phyloP scores from a whole-genome alignment of 805 yeast genomes.

The Yamadazyma tumulicola region DNA sequence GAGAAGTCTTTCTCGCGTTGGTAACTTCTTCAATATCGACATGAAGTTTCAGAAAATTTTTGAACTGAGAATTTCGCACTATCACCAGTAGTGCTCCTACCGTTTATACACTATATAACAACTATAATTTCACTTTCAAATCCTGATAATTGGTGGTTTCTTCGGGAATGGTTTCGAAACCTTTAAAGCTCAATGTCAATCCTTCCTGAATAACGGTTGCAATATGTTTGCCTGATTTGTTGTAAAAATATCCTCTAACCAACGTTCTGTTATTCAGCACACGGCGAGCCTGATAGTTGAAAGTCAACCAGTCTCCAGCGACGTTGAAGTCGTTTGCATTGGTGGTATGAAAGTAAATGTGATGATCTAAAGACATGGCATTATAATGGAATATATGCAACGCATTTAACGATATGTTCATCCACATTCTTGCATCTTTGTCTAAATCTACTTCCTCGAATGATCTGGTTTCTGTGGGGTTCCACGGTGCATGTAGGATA shows the following conservation, averaged over 20 bases:
- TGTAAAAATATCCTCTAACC: slow-evolving; percentile 35
- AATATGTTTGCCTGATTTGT: slow-evolving; percentile 26
- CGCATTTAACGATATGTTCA: slow-evolving; percentile 29
- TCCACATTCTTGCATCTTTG: slow-evolving; percentile 28
- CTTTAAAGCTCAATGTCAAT: slow-evolving; percentile 28
- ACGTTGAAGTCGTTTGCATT: slow-evolving; percentile 26
- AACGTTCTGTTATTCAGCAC: slow-evolving; percentile 33
- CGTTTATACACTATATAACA: neutral
- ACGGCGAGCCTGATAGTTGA: slow-evolving; percentile 33
- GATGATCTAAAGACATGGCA: slow-evolving; percentile 46
- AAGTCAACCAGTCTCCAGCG: slow-evolving; percentile 34
- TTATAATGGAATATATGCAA: slow-evolving; percentile 38
- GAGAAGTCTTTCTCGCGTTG: slow-evolving; percentile 46
- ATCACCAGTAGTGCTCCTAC: slow-evolving; percentile 1
- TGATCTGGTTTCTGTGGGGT: slow-evolving; percentile 32
- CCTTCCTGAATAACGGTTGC: slow-evolving; percentile 44
- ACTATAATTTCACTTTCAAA: slow-evolving; percentile 10
- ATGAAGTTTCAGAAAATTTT: slow-evolving; percentile 6
- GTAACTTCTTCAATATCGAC: slow-evolving; percentile 33
- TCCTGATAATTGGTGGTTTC: slow-evolving; percentile 10
- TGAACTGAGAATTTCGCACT: neutral
- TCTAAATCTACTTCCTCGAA: slow-evolving; percentile 28
- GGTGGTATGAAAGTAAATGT: slow-evolving; percentile 37
- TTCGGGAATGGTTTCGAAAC: slow-evolving; percentile 16
- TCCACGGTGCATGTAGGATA: slow-evolving; percentile 40